These are phyloP conservation scores for Tricladium varicosporioides DNA, from an alignment of 2,329 filamentous ascomycete genomes.

Conservation along the genomic window DNA sequence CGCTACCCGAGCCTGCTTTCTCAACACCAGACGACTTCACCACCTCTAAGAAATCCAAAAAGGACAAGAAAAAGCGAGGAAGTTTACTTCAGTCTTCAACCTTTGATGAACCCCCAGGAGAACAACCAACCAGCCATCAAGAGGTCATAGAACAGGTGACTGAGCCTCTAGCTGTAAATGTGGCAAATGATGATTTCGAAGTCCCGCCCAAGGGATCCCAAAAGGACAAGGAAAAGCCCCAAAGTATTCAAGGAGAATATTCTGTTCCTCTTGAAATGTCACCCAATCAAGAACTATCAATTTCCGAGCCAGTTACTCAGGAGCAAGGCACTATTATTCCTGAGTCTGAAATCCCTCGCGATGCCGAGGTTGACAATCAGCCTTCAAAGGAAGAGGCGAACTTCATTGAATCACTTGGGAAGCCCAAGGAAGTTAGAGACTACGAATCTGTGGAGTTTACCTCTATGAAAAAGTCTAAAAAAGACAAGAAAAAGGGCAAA, in stretches of 20 bases:
- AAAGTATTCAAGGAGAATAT: constrained; percentile 1
- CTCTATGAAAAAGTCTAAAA: constrained; percentile 12
- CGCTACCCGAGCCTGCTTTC: neutral
- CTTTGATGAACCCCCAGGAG: constrained; percentile 4
- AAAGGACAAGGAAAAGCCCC: constrained; percentile 11
- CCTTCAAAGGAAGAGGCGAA: no score
- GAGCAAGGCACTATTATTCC: no score
- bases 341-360: no score
- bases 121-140: neutral
- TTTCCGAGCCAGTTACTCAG: neutral
- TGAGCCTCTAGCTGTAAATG: neutral
- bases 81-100: constrained; percentile 9
- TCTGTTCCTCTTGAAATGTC: neutral
- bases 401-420: no score
- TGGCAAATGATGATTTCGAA: constrained; percentile 4
- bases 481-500: constrained; percentile 23
- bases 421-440: neutral
- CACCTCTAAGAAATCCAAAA: constrained; percentile 11
- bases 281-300: neutral
- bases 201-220: constrained; percentile 4
- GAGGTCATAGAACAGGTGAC: neutral
- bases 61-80: constrained; percentile 14
- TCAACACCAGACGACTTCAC: constrained; percentile 1
- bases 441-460: neutral
- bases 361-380: no score